phyloP scores from a whole-genome alignment of 164 flowering plant species.

The Aristolochia fimbriata region DNA sequence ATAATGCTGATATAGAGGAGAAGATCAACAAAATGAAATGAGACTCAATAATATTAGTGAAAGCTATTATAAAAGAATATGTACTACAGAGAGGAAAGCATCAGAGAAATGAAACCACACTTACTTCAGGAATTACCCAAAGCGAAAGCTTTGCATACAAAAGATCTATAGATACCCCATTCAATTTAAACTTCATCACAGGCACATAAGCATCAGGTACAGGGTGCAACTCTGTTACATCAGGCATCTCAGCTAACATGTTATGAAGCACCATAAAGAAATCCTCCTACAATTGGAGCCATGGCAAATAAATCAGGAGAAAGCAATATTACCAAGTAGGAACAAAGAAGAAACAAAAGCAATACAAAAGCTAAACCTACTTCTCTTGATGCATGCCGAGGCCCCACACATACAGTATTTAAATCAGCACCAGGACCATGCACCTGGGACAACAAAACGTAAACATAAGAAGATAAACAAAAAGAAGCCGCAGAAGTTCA shows the following conservation, averaged over 20 bases:
- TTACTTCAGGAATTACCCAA: constrained; percentile 92
- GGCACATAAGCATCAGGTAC: constrained; percentile 98
- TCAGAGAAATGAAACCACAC: constrained; percentile 9
- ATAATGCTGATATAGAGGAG: too few species aligned
- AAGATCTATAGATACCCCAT: constrained; percentile 87
- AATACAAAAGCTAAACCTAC: constrained; percentile 31
- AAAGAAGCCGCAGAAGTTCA: too few species aligned
- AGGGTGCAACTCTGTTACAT: constrained; percentile 83
- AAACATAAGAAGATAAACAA: background rate
- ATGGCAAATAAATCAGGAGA: background rate
- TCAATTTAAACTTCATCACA: constrained; percentile 81
- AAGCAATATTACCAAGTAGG: constrained; percentile 2
- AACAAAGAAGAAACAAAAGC: constrained; percentile 2
- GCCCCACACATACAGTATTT: constrained; percentile 94
- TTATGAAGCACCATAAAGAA: constrained; percentile 71
- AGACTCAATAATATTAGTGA: too few species aligned
- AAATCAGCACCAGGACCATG: constrained; percentile 99
- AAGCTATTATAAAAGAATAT: too few species aligned
- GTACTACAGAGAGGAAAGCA: too few species aligned
- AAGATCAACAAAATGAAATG: too few species aligned
- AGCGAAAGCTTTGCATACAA: constrained; percentile 79
- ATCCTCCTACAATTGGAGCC: constrained; percentile 51
- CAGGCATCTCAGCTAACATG: constrained; percentile 83
- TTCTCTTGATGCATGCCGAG: constrained; percentile 82
- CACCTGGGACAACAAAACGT: constrained; percentile 34